Conservation (phyloP, 2,329 filamentous ascomycete genomes). For the Colletotrichum shisoi region DNA sequence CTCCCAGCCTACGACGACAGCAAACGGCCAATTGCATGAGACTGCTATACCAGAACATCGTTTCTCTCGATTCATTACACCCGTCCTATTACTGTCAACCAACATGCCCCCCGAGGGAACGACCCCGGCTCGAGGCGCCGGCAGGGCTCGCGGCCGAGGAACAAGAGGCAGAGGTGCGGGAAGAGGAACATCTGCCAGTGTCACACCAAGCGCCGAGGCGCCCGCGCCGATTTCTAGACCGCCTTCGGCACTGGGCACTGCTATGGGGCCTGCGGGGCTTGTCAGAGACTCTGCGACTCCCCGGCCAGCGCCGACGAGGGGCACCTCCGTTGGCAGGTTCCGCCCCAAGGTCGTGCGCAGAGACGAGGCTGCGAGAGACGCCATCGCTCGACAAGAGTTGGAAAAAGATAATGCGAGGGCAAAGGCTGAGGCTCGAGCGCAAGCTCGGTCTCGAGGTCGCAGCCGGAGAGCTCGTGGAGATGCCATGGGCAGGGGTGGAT, state of each 20-base stretch:
- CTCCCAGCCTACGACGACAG: not conserved
- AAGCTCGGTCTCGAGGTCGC: constrained; percentile 42
- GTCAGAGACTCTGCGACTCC: constrained; percentile 46
- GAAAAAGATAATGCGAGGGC: constrained; percentile 49
- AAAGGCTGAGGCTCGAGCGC: constrained; percentile 39
- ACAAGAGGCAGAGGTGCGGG: constrained; percentile 34
- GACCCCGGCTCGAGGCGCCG: constrained; percentile 35
- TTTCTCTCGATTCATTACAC: not conserved
- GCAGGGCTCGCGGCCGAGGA: constrained; percentile 38
- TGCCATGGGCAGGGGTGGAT: constrained; percentile 55
- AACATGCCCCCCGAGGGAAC: constrained; percentile 36
- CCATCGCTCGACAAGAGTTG: constrained; percentile 55
- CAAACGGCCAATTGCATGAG: not conserved
- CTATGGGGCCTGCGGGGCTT: constrained; percentile 17
- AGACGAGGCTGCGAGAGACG: constrained; percentile 60
- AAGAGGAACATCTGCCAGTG: constrained; percentile 26
- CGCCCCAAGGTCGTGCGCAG: constrained; percentile 59
- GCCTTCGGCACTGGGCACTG: constrained; percentile 21
- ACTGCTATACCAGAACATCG: not conserved
- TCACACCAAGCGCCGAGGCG: constrained; percentile 24
- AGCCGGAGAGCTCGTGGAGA: constrained; percentile 56
- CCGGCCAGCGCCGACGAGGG: constrained; percentile 47
- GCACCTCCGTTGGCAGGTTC: constrained; percentile 53
- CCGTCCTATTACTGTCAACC: not conserved
- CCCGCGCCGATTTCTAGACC: constrained; percentile 20